Percentiles rank a stretch among this genome's conserved stretches.
Evolutionary conservation across 345 rosid species (phyloP).

Genomic region (Salix exigua): DNA sequence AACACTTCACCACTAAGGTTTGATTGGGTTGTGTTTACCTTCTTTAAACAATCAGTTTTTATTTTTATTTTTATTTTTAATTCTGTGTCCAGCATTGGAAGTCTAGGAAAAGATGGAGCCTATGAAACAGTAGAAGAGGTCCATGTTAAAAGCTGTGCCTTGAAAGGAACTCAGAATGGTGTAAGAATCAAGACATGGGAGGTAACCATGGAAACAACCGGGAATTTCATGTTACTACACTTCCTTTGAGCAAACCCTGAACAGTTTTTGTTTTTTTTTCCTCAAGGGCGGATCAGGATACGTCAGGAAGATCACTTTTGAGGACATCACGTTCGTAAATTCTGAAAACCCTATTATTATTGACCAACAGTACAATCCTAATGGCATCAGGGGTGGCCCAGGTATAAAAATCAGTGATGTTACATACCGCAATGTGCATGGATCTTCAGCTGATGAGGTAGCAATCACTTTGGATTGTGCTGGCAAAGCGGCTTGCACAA

Average conservation of each 20-base stretch:
- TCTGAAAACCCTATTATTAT: slow-evolving; percentile 38
- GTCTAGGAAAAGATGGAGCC: slow-evolving; percentile 8
- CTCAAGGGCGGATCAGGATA: slow-evolving; percentile 38
- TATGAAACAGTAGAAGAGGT: slow-evolving; percentile 8
- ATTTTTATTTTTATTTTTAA: neutral
- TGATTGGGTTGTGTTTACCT: neutral
- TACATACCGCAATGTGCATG: slow-evolving; percentile 23
- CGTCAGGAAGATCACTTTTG: slow-evolving; percentile 35
- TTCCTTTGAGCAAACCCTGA: too few relatives aligned
- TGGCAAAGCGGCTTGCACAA: slow-evolving; percentile 25
- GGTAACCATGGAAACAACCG: slow-evolving; percentile 12
- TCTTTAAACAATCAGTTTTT: neutral
- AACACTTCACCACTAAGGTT: too few relatives aligned
- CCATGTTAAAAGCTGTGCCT: slow-evolving; percentile 5
- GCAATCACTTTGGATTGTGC: slow-evolving; percentile 33
- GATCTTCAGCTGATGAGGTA: slow-evolving; percentile 28
- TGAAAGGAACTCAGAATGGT: slow-evolving; percentile 8
- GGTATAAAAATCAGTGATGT: slow-evolving; percentile 36
- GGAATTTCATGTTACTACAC: too few relatives aligned
- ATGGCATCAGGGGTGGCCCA: neutral
- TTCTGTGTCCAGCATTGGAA: slow-evolving; percentile 9
- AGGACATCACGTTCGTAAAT: slow-evolving; percentile 24
- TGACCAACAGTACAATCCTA: slow-evolving; percentile 21
- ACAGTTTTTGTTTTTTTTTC: neutral
- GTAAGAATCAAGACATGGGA: slow-evolving; percentile 22